Evolutionary conservation across 2,329 filamentous ascomycete species (phyloP).

Genomic region (Samsoniella hepiali): DNA sequence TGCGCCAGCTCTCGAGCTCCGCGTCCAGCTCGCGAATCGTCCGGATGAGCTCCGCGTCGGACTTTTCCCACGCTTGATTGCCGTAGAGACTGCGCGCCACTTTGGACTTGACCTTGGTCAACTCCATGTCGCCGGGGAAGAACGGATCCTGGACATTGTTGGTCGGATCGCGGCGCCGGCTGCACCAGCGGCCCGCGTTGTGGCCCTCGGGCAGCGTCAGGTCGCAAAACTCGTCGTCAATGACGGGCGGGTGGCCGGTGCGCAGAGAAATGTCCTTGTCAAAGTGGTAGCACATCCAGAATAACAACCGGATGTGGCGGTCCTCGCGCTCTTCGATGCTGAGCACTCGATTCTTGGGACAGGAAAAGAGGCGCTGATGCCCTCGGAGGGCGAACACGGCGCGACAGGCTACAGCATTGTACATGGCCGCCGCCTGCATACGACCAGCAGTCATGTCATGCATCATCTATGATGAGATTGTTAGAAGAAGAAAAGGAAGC

Average conservation of each 20-base stretch:
- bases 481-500: not conserved
- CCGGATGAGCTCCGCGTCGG: slow-evolving; percentile 51
- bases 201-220: slow-evolving; percentile 44
- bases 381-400: slow-evolving; percentile 48
- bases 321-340: slow-evolving; percentile 28
- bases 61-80: slow-evolving; percentile 43
- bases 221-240: slow-evolving; percentile 51
- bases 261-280: slow-evolving; percentile 56
- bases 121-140: slow-evolving; percentile 44
- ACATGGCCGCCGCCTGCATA: slow-evolving; percentile 43
- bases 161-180: not conserved
- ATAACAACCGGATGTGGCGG: slow-evolving; percentile 40
- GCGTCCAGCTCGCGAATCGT: slow-evolving; percentile 56
- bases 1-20: slow-evolving; percentile 53
- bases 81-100: slow-evolving; percentile 49
- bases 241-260: slow-evolving; percentile 49
- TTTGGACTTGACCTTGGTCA: slow-evolving; percentile 51
- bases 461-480: slow-evolving; percentile 30
- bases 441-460: slow-evolving; percentile 45
- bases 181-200: slow-evolving; percentile 24
- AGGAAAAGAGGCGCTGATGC: slow-evolving; percentile 31
- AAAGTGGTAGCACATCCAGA: slow-evolving; percentile 53
- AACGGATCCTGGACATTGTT: slow-evolving; percentile 30
- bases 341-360: slow-evolving; percentile 17
- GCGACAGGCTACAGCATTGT: slow-evolving; percentile 44